Evolutionary conservation across 2,329 filamentous ascomycete genomes (phyloP), one percentile per base, ranked within the genome.

Genomic region (Emmonsiellopsis sp.): DNA sequence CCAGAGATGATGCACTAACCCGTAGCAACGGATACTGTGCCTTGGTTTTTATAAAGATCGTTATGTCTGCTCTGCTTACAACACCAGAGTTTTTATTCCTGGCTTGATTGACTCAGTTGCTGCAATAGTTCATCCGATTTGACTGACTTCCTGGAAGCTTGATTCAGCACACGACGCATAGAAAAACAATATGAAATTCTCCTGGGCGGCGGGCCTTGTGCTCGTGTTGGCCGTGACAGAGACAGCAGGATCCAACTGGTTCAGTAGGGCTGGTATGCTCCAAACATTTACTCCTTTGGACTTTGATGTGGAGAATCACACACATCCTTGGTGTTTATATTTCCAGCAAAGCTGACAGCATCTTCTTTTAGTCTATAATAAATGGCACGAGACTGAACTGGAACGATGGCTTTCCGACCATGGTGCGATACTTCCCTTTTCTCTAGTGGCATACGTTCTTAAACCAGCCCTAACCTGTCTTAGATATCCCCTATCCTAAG

Each of bases 381-480:
- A 93, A 71, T 98, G 93, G 93, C 92, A 97, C 65, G 86, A 97
- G 77, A 95, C 88, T 21, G 93, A 98, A 78, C 83, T 98, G 33
- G 92, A 98, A 76, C 83, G 91, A 65, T 98, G 93, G 93, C 83
- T 98, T 49, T 87, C 87, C 33, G 93, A 98, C 68, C 81, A 97
- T 74, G 83, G 71, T 72, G 60, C 43, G 53, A 49, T 33, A 13
- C 43, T 13, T 14, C 9, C 4, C 7, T 31, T 32, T 44, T 17
- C n/a, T 49, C 13, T 32, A 45, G 17, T 10, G 5, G n/a, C 50
- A 31, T 32, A 10, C 31, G 32, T 6, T 27, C 6, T 7, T n/a
- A 21, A 37, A 21, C 37, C 9, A 7, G n/a, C 37, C 32, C 27
- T 27, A 50, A 40, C 55, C 31, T 39, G 11, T 14, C 32, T 33